Evolutionary conservation across 257 asterid genomes (phyloP).

Genomic region (Solanum sejunctum): DNA sequence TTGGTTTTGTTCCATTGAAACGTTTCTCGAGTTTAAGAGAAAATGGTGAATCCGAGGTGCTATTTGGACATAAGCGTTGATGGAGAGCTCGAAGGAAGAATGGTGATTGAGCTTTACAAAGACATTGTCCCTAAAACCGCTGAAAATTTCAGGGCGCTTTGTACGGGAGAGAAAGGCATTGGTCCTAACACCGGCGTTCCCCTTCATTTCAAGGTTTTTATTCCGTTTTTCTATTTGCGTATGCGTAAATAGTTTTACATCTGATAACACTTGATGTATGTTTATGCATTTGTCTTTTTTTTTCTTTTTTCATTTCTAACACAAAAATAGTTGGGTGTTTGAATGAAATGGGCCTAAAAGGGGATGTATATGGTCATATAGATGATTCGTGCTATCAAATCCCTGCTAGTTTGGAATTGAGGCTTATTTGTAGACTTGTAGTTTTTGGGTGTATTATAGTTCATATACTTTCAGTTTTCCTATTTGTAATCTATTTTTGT

Average conservation of each 20-base stretch:
- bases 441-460: neutral
- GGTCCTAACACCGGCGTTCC: conserved; percentile 19
- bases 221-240: neutral
- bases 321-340: neutral
- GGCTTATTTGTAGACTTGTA: neutral
- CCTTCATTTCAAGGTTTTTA: conserved; percentile 27
- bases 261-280: neutral
- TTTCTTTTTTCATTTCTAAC: neutral
- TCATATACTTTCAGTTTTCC: neutral
- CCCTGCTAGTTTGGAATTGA: neutral
- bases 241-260: neutral
- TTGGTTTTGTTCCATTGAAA: neutral
- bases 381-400: neutral
- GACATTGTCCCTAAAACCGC: conserved; percentile 27
- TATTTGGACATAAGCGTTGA: conserved; percentile 24
- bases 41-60: conserved; percentile 20
- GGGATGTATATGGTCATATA: neutral
- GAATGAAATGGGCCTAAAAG: neutral
- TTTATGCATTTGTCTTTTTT: neutral
- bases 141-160: conserved; percentile 35
- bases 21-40: neutral
- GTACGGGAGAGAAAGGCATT: conserved; percentile 31
- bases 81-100: conserved; percentile 24
- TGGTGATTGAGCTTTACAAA: conserved; percentile 17
- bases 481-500: neutral